Percentiles rank a stretch among this genome's conserved stretches.
phyloP scores from a whole-genome alignment of 192 early-diverging fungal genomes.

The Coemansia sp. region DNA sequence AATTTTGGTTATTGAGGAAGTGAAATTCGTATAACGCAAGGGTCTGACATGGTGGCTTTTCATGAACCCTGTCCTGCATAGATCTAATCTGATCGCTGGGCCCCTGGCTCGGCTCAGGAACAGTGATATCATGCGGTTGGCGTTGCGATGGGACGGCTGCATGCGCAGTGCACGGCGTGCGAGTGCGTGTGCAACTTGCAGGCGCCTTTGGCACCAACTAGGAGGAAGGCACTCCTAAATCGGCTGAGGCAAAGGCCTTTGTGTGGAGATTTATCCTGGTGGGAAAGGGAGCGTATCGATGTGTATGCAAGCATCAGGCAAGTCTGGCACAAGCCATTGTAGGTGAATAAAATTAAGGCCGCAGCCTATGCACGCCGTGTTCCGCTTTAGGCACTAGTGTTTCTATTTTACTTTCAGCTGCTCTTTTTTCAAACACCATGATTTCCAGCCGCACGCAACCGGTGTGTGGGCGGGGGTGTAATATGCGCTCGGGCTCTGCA shows the following conservation, averaged over 20 bases:
- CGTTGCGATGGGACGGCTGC: background rate
- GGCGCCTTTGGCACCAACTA: background rate
- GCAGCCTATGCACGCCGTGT: background rate
- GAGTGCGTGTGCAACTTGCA: background rate
- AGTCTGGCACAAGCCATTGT: background rate
- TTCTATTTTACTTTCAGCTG: background rate
- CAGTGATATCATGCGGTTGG: background rate
- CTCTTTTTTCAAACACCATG: background rate
- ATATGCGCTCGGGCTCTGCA: background rate
- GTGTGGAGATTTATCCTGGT: background rate
- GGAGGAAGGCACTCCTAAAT: background rate
- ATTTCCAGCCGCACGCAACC: background rate
- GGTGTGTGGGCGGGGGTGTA: background rate
- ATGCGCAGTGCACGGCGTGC: background rate
- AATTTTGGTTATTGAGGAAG: background rate
- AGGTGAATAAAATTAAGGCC: background rate
- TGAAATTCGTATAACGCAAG: too few species aligned
- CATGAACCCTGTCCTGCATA: background rate
- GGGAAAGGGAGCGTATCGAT: background rate
- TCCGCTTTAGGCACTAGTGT: background rate
- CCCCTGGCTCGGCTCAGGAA: background rate
- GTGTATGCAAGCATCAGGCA: background rate
- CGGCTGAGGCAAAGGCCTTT: background rate
- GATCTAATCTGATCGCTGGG: background rate
- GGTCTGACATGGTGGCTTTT: too few species aligned